Base-by-base conservation (phyloP, 176 grass and related monocot genomes). In the Carex myosuroides region DNA sequence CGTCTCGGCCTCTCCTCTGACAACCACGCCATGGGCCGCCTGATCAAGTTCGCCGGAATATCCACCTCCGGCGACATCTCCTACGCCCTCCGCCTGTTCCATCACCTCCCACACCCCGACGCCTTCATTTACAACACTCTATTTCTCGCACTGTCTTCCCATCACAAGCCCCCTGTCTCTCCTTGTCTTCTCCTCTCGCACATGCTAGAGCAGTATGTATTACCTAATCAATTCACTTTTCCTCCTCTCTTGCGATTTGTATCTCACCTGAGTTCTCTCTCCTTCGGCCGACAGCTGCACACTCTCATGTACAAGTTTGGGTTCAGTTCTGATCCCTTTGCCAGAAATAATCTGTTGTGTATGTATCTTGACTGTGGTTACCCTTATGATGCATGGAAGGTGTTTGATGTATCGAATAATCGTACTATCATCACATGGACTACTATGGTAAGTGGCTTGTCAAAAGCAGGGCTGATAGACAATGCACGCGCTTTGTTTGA, bases 351-450 rank as follows among this genome's bases (percentile, higher is more conserved):
- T 16, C 87, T 97, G 57, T 81, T 97, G 79, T 74, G 84, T 29
- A 86, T 91, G 2, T 97, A 94, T 83, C 69, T 94, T 77, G 39
- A 80, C 48, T 90, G 87, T 69, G 81, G 52, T 17, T 89, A 89
- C 24, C 77, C 84, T 0, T 87, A 81, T 71, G 91, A 89, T 72
- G 85, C 91, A 2, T 69, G 39, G 67, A 64, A 82, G n/a, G 79
- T 89, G 53, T 89, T 97, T 78, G 24, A n/a, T 56, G 46, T 46
- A 8, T 58, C 81, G 5, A 3, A 18, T 1, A 10, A 9, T 60
- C 71, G 79, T 24, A 88, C 90, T 69, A 87, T 97, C 37, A 86
- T 94, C 14, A 85, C 94, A 0, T 94, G 94, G 94, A 97, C 92
- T 26, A 92, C 94, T 6, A 94, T 97, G 92, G 87, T 94, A 58